Evolutionary conservation across 1,284 basidiomycete genomes (phyloP).

Genomic region (Neonothopanus nambi): DNA sequence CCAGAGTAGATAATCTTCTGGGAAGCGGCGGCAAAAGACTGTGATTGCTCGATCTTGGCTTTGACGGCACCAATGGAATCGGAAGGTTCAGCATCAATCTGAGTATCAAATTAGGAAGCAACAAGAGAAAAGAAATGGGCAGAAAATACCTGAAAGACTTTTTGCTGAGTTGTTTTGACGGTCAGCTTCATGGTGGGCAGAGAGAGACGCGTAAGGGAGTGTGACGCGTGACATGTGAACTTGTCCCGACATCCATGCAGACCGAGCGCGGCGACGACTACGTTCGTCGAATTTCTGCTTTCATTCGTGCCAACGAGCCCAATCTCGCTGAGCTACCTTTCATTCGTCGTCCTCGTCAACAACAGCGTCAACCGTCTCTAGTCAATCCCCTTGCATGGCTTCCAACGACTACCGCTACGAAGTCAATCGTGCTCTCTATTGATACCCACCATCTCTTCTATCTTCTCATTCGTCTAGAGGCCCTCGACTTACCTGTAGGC

Average conservation of each 20-base stretch:
- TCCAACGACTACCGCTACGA: conserved; percentile 35
- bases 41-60: conserved; percentile 77
- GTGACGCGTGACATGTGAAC: conserved; percentile 3
- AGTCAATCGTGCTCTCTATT: conserved; percentile 65
- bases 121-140: not conserved
- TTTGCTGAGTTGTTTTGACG: conserved; percentile 92
- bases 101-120: conserved; percentile 1
- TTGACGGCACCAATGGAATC: conserved; percentile 86
- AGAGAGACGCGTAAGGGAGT: conserved; percentile 12
- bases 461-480: conserved; percentile 84
- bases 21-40: conserved; percentile 70
- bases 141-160: conserved; percentile 60
- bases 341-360: conserved; percentile 48
- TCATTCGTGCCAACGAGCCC: conserved; percentile 69
- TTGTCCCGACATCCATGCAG: conserved; percentile 45
- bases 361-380: conserved; percentile 37
- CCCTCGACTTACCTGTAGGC: conserved; percentile 70
- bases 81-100: conserved; percentile 81
- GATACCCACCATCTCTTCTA: conserved; percentile 89
- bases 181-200: conserved; percentile 81
- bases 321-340: conserved; percentile 65
- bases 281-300: conserved; percentile 63
- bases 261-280: conserved; percentile 73
- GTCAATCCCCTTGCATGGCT: conserved; percentile 72
- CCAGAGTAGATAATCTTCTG: conserved; percentile 98